Evolutionary conservation across 176 grass and related monocot genomes (phyloP), one percentile per base, ranked within the genome.

Genomic region (Aegilops sharonensis): DNA sequence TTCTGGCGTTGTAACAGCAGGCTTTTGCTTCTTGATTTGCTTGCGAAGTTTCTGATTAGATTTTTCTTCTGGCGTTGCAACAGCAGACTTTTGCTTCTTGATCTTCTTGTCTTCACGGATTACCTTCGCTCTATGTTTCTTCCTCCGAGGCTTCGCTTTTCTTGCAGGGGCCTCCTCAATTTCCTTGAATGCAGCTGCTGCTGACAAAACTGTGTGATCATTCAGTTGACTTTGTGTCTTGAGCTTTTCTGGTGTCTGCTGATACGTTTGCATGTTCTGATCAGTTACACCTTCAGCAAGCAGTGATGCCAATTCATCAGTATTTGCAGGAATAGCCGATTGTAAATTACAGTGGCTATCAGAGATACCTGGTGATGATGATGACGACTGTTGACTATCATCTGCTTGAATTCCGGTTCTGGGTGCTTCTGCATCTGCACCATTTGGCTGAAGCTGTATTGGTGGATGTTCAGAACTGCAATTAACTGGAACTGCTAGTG

Each of bases 121-220:
- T 81, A 95, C 93, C 78, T 92, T 92, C 74, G 93, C 86, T 67
- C 91, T 92, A 35, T 92, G 88, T 21, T 82, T 91, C 82, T 83
- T 92, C 88, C 87, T 89, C 60, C 75, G 42, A 77, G 78, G 40
- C 78, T 82, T 89, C 35, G 13, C 61, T 69, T 81, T 88, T 64
- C 18, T 54, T 76, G 59, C 40, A 30, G 35, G 60, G 56, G 50
- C 82, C 78, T 84, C 81, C 75, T 75, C 77, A 52, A 79, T 57
- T 30, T 50, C 79, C 79, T 68, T 89, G 47, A 52, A 65, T 60
- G 65, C 74, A 82, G 45, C 23, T 83, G 74, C 56, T 68, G 73
- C 74, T 73, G 79, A 72, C 60, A 86, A 75, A 72, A 69, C 47
- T 52, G 80, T 75, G 29, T 68, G 32, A 80, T 89, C 80, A 63